Conservation (phyloP, 805 yeast genomes). For the Peterozyma toletana region DNA sequence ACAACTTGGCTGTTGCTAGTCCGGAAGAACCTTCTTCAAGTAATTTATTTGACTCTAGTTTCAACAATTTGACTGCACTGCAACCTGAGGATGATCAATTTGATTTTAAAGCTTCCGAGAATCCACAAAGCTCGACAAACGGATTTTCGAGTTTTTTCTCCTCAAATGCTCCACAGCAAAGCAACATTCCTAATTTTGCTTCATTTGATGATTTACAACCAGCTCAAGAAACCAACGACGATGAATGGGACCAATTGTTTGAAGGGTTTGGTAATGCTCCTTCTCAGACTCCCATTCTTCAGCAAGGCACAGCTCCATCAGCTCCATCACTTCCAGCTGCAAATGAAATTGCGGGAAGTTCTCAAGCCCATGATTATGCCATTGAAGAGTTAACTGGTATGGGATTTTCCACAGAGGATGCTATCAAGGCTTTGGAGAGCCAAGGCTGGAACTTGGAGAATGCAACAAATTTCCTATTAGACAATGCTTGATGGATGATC, state of each 20-base stretch:
- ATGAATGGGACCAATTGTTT: conserved; percentile 93
- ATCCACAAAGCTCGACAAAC: background rate
- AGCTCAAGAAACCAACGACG: conserved; percentile 37
- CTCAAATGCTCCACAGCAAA: background rate
- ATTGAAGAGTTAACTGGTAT: conserved; percentile 77
- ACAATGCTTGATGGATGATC: conserved; percentile 40
- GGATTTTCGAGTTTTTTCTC: no score
- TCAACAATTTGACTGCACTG: conserved; percentile 11
- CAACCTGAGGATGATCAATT: conserved; percentile 14
- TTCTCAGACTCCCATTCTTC: conserved; percentile 6
- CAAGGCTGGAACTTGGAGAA: conserved; percentile 72
- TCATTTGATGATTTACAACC: conserved; percentile 35
- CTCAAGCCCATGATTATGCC: conserved; percentile 35
- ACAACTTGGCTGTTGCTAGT: conserved; percentile 22
- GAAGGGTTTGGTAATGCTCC: conserved; percentile 73
- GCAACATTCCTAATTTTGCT: conserved; percentile 10
- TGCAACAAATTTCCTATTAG: conserved; percentile 83
- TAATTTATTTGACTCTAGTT: no score
- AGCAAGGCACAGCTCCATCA: conserved; percentile 10
- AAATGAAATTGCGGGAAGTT: conserved; percentile 2
- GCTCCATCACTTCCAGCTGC: conserved; percentile 1
- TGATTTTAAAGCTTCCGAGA: conserved; percentile 2
- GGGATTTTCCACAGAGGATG: conserved; percentile 74
- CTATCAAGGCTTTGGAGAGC: conserved; percentile 58
- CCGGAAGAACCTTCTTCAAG: no score